Evolutionary conservation across 306 rosid genomes (phyloP).

Genomic region (Pyrus communis): DNA sequence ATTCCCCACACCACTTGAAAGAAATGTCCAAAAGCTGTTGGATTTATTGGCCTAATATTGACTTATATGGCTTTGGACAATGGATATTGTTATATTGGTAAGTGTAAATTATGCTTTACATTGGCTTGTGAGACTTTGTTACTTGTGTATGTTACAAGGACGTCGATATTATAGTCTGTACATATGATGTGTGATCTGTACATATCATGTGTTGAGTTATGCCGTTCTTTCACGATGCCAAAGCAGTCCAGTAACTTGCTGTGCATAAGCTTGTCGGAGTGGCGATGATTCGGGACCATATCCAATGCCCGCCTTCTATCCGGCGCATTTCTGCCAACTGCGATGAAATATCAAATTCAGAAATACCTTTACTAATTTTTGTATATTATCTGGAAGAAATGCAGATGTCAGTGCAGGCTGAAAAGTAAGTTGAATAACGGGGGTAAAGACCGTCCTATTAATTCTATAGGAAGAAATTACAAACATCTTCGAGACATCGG

Average conservation of each 20-base stretch:
- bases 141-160: background rate
- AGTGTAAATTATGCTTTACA: background rate
- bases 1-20: no score
- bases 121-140: background rate
- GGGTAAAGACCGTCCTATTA: no score
- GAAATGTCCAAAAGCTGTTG: no score
- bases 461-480: no score
- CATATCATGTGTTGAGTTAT: background rate
- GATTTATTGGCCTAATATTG: no score
- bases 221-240: constrained; percentile 35
- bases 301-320: constrained; percentile 50
- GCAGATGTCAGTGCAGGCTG: no score
- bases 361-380: background rate
- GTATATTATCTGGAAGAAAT: no score
- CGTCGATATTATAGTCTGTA: background rate
- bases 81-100: background rate
- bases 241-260: constrained; percentile 55
- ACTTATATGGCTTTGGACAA: background rate
- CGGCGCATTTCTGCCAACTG: constrained; percentile 75
- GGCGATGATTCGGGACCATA: constrained; percentile 75
- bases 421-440: no score
- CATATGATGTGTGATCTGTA: background rate
- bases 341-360: constrained; percentile 19
- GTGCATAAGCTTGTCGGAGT: constrained; percentile 75
- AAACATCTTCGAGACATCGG: no score